These are phyloP conservation scores for Arxiozyma slooffiae DNA, from an alignment of 1,139 yeast genomes.

Conservation along the genomic window DNA sequence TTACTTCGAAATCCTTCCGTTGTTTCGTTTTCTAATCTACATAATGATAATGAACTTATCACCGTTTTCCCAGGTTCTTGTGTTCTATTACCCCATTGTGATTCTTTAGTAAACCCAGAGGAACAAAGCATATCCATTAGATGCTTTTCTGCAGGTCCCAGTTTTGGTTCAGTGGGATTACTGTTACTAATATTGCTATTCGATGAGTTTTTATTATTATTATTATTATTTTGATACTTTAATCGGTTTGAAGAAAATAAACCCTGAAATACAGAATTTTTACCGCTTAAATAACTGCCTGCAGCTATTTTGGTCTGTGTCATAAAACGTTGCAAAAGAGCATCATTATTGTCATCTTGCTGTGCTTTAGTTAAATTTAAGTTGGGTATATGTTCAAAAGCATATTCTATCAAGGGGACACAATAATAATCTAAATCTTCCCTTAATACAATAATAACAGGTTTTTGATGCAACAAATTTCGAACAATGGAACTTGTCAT, in stretches of 20 bases:
- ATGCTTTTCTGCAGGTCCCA: conserved; percentile 93
- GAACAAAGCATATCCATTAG: conserved; percentile 89
- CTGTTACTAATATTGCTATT: conserved; percentile 2
- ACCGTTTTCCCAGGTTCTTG: conserved; percentile 82
- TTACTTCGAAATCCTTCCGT: conserved; percentile 26
- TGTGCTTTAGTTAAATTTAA: conserved; percentile 24
- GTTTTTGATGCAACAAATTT: conserved; percentile 63
- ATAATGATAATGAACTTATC: conserved; percentile 73
- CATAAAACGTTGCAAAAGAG: conserved; percentile 35
- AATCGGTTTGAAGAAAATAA: conserved; percentile 34
- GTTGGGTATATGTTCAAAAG: conserved; percentile 31
- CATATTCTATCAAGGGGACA: conserved; percentile 44
- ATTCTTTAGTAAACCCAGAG: conserved; percentile 65
- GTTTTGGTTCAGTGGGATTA: conserved; percentile 31
- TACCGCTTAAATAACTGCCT: conserved; percentile 49
- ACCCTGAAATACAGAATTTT: conserved; percentile 66
- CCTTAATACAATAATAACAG: conserved; percentile 83
- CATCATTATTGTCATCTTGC: conserved; percentile 20
- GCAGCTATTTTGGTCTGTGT: conserved; percentile 59
- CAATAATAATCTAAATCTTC: conserved; percentile 94
- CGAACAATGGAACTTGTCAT: conserved; percentile 33
- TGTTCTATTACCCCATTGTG: conserved; percentile 80
- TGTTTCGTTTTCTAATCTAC: conserved; percentile 44
- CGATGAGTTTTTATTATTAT: background rate
- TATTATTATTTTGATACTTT: conserved; percentile 11